Percentiles rank a stretch among this genome's conserved stretches.
phyloP scores from a whole-genome alignment of 306 rosid species.

The Abrus pulchellus region DNA sequence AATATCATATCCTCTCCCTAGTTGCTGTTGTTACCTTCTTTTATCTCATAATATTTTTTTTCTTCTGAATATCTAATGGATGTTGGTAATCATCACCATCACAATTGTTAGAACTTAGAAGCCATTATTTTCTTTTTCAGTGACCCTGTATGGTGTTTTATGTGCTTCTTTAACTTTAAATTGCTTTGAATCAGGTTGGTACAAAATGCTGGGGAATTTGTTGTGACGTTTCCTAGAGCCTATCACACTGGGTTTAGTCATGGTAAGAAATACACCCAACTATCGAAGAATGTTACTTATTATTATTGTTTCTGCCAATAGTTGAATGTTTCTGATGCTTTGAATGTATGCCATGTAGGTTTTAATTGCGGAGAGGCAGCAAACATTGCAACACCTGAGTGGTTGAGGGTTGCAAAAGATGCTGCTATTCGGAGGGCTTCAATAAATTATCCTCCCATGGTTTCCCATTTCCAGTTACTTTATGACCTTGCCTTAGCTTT shows the following conservation, averaged over 20 bases:
- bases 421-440: slow-evolving; percentile 99
- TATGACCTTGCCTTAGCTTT: slow-evolving; percentile 96
- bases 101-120: slow-evolving; percentile 32
- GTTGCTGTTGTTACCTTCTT: slow-evolving; percentile 19
- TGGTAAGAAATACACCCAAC: slow-evolving; percentile 66
- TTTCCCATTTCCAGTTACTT: slow-evolving; percentile 96
- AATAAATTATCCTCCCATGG: slow-evolving; percentile 97
- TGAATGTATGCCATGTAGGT: slow-evolving; percentile 62
- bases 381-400: slow-evolving; percentile 98
- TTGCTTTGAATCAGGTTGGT: slow-evolving; percentile 78
- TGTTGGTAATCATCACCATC: slow-evolving; percentile 38
- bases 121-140: slow-evolving; percentile 33
- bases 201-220: slow-evolving; percentile 99
- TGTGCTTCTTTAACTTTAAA: slow-evolving; percentile 47
- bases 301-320: slow-evolving; percentile 26
- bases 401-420: slow-evolving; percentile 97
- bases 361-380: slow-evolving; percentile 99
- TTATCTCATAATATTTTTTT: background rate
- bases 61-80: background rate
- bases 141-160: slow-evolving; percentile 41
- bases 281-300: slow-evolving; percentile 30
- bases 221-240: slow-evolving; percentile 99
- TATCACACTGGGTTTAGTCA: slow-evolving; percentile 99
- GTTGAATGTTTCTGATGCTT: slow-evolving; percentile 49
- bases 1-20: slow-evolving; percentile 6